Base-by-base conservation (phyloP, 768 basidiomycete genomes). In the Boletus bicolor region DNA sequence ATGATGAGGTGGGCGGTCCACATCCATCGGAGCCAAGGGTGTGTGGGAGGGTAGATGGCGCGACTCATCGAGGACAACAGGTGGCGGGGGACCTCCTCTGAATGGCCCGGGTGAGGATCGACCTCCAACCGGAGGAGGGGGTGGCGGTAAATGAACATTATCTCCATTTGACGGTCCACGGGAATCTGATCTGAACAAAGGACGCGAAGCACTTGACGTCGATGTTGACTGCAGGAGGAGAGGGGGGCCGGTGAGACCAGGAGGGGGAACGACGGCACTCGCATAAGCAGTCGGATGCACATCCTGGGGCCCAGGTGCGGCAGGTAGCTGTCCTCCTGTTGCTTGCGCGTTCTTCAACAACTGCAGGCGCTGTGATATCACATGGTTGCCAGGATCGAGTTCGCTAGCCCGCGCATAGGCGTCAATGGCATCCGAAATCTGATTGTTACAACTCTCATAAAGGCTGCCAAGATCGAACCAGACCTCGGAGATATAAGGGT, bases 381-480 rank as follows among this genome's bases (percentile, higher is more conserved):
- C 82, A 42, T 77, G 74, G 66, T 98, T 98, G 54, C 72, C 74
- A 0, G 95, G 93, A 68, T 98, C 97, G 44, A 98, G 85, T 70
- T 98, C 95, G 55, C 87, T 86, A 0, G 96, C 97, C 36, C 96
- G 84, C 11, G 92, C 91, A 67, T 99, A 99, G 2, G 97, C 97
- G 63, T 99, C 96, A 68, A 98, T 98, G 32, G 97, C 97, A 70
- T 99, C 97, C 37, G 89, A 89, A 68, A 98, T 93, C 73, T 99
- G 97, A 68, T 98, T 98, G 76, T 98, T 98, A 79, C 96, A 99
- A 61, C 89, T 91, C 74, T 99, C 97, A 69, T 99, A 99, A 0
- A 99, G 79, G 59, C 87, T 91, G 41, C 97, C 97, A 38, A 99
- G 84, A 75, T 98, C 95, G 72, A 96, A 98, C 72, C 73, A 74